Evolutionary conservation across 1,284 basidiomycete genomes (phyloP).

Genomic region (Naganishia sp.): DNA sequence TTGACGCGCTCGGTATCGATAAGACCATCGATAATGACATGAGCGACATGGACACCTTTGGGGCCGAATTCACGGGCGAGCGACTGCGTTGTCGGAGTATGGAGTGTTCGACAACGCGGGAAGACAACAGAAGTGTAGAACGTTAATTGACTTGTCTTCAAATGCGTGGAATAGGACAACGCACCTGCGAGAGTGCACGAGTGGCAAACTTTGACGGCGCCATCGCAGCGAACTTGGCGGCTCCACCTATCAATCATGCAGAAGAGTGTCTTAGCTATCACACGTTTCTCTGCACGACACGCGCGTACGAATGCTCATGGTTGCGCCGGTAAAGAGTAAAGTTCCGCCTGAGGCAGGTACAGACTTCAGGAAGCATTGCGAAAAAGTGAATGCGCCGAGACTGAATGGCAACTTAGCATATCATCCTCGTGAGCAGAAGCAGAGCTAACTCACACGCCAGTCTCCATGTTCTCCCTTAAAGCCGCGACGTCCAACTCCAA

Average conservation of each 20-base stretch:
- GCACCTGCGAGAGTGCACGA: constrained; percentile 37
- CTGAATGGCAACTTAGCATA: not conserved
- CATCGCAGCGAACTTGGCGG: constrained; percentile 42
- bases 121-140: not conserved
- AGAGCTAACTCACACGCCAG: constrained; percentile 39
- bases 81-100: constrained; percentile 37
- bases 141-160: constrained; percentile 23
- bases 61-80: constrained; percentile 54
- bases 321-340: constrained; percentile 51
- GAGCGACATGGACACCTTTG: constrained; percentile 53
- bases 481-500: constrained; percentile 42
- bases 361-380: constrained; percentile 27
- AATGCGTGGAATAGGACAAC: not conserved
- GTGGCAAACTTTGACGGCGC: constrained; percentile 47
- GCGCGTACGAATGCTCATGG: constrained; percentile 42
- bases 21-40: constrained; percentile 53
- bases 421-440: not conserved
- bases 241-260: constrained; percentile 13
- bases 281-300: not conserved
- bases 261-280: not conserved
- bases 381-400: constrained; percentile 31
- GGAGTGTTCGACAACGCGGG: not conserved
- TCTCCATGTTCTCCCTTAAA: constrained; percentile 40
- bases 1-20: constrained; percentile 44
- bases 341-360: constrained; percentile 31